phyloP scores from a whole-genome alignment of 208 protist species.

The Hexamita inflata region DNA sequence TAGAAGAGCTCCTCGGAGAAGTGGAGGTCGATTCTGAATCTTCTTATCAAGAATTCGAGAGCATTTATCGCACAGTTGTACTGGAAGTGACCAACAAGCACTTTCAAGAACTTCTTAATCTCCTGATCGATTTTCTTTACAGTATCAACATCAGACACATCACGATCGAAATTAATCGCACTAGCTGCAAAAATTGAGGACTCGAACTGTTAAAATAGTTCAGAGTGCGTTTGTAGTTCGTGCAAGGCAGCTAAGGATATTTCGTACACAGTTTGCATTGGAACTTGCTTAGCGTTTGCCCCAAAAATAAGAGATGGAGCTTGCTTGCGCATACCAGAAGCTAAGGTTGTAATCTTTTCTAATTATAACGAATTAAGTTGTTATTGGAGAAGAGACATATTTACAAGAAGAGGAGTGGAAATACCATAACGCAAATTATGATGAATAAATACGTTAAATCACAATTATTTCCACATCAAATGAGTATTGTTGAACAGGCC shows the following conservation, averaged over 20 bases:
- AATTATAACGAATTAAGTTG: neutral
- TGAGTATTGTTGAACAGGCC: too few relatives aligned
- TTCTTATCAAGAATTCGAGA: slow-evolving; percentile 4
- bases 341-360: neutral
- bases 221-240: neutral
- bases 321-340: neutral
- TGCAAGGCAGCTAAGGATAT: neutral
- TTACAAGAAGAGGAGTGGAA: too few relatives aligned
- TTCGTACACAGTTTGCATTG: slow-evolving; percentile 4
- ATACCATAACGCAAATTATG: too few relatives aligned
- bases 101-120: neutral
- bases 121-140: neutral
- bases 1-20: neutral
- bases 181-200: neutral
- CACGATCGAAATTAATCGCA: neutral
- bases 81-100: neutral
- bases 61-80: neutral
- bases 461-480: too few relatives aligned
- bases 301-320: neutral
- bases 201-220: neutral
- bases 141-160: neutral
- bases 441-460: too few relatives aligned
- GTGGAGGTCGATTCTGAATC: slow-evolving; percentile 1
- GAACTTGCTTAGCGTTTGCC: neutral
- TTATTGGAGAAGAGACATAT: neutral